Evolutionary conservation across 129 eudicot genomes (phyloP), one percentile per base, ranked within the genome.

Genomic region (Erigeron canadensis): DNA sequence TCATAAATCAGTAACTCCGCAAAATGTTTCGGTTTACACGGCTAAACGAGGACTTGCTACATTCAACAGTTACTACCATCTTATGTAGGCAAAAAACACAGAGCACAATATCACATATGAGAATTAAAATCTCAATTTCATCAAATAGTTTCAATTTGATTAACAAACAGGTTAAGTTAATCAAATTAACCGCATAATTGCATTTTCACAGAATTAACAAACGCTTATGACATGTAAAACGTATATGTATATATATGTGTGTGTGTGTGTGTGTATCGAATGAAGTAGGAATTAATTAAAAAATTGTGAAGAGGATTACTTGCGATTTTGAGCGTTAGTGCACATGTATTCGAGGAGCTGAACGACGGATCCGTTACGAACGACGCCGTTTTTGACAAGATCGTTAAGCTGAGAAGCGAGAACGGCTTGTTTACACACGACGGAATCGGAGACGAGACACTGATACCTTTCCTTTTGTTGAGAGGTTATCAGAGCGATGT

Each of bases 371-470:
- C 97, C 96, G 51, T 22, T 66, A 40, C 87, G 85, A 41, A 94
- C 80, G 2, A 7, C 63, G 50, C 86, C 84, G 65, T 82, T 38
- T 66, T 81, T 87, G 65, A 88, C 91, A 39, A 82, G 96, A 59
- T 90, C 91, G 17, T 94, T 94, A 81, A 90, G 96, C 96, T 94
- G 99, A 75, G 88, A 87, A 0, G 97, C 96, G 56, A 94, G 70
- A 91, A 94, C 84, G 3, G 93, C 94, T 19, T 84, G 81, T 41
- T 87, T 91, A 54, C 88, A 67, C 22, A 69, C 16, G 13, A 73
- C 77, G 28, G 89, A 86, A 60, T 94, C 99, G 68, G 96, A 94
- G 47, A 94, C 43, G 8, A 81, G 21, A 6, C 90, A 19, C 65
- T 96, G 97, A 86, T 84, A 87, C 53, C 99, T 79, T 28, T 88